Evolutionary conservation across 179 eudicot species (phyloP).

Genomic region (Monotropa hypopitys): DNA sequence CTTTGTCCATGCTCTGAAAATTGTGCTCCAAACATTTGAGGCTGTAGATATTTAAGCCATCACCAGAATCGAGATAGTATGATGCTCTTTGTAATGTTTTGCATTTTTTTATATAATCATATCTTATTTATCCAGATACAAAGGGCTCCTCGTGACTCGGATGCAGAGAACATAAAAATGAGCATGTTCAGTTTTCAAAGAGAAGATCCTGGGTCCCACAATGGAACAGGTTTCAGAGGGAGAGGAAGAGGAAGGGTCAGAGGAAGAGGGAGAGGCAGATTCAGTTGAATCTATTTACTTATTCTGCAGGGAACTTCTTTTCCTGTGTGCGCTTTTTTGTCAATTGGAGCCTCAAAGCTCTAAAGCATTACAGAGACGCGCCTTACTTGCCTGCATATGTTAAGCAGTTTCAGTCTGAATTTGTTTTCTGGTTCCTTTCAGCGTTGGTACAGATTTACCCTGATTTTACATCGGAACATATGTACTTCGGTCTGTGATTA

Average conservation of each 20-base stretch:
- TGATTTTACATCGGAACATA: background rate
- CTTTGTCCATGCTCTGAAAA: background rate
- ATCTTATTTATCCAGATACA: conserved; percentile 31
- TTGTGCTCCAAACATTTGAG: background rate
- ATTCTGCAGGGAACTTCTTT: conserved; percentile 1
- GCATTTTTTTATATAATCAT: background rate
- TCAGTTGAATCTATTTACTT: background rate
- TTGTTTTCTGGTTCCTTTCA: background rate
- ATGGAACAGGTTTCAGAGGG: conserved; percentile 37
- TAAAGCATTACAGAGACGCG: background rate
- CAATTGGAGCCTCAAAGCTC: background rate
- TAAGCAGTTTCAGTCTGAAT: background rate
- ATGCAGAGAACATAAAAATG: conserved; percentile 49
- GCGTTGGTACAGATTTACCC: background rate
- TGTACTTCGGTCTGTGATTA: background rate
- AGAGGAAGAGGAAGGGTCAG: conserved; percentile 43
- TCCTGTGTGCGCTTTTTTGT: background rate
- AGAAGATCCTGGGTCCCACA: conserved; percentile 27
- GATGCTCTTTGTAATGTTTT: background rate
- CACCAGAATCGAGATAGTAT: background rate
- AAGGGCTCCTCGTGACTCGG: conserved; percentile 23
- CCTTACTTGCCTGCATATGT: background rate
- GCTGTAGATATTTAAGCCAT: background rate
- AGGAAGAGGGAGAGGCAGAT: conserved; percentile 33
- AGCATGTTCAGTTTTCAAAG: conserved; percentile 76